Base-by-base conservation (phyloP, 352 stramenopile species). In the Globisporangium lucens region DNA sequence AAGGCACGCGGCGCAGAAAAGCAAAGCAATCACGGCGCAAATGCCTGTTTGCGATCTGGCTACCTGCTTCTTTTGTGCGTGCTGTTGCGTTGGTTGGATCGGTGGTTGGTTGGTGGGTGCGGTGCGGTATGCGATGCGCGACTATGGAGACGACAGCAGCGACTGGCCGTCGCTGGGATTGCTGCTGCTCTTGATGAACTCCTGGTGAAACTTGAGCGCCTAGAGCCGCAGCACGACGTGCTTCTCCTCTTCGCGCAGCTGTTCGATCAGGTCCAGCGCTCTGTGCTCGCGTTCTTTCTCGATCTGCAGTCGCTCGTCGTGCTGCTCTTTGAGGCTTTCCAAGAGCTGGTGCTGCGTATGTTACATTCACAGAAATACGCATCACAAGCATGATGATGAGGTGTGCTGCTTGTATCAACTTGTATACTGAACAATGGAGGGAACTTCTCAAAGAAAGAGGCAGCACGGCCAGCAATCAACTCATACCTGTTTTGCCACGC, bases 191-290 rank as follows among this genome's bases (percentile, higher is more conserved):
- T 78, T 65, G 63, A 89, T 77, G 61, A 81, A 73, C 36, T 80
- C 58, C 38, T 87, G 80, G 43, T 88, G 82, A n/a, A 85, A 72
- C 36, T 76, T 71, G 36, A 90, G 78, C 24, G 80, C 80, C 59
- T 90, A 75, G 27, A 90, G 56, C 27, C 82, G 77, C 15, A 90
- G 41, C 30, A 69, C 51, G 27, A 89, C 43, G 57, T 83, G 85
- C 38, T 73, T 79, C 68, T 90, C 82, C 62, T 90, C 82, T 30
- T 90, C 71, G 12, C 73, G 73, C 71, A 90, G 84, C 51, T 76
- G 71, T 20, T 82, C 56, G 9, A 90, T 66, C 51, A 79, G 51
- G 27, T 57, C 41, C 36, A 73, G 63, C 1, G 78, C 80, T 33
- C 85, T 65, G 24, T 78, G 68, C 36, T 89, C 77, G 9, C 75